phyloP scores from a whole-genome alignment of 371 early-diverging fungal species.

The Mortierella sp. region DNA sequence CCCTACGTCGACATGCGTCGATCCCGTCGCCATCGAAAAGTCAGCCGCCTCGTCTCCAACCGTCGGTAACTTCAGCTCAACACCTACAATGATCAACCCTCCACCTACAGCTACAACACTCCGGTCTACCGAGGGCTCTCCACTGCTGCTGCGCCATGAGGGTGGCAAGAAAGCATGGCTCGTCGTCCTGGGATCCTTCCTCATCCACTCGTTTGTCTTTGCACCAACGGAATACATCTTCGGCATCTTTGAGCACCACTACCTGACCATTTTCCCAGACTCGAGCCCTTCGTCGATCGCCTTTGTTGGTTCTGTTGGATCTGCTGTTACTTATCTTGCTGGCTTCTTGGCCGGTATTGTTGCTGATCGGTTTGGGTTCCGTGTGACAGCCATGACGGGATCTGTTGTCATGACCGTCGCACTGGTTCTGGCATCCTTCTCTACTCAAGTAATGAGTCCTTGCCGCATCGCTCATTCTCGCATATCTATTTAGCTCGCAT shows the following conservation, averaged over 20 bases:
- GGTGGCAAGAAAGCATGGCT: slow-evolving; percentile 47
- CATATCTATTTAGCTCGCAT: neutral
- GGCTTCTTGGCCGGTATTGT: slow-evolving; percentile 54
- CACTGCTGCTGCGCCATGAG: slow-evolving; percentile 13
- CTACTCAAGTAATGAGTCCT: slow-evolving; percentile 29
- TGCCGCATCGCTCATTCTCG: neutral
- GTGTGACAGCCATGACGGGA: slow-evolving; percentile 32
- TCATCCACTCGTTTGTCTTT: slow-evolving; percentile 51
- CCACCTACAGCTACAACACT: neutral
- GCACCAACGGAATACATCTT: slow-evolving; percentile 54
- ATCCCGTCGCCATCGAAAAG: neutral
- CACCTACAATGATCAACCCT: neutral
- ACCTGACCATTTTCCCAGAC: slow-evolving; percentile 30
- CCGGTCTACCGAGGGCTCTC: neutral
- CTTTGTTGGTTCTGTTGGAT: slow-evolving; percentile 52
- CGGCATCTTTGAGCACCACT: slow-evolving; percentile 52
- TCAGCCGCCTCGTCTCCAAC: neutral
- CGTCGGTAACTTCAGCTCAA: neutral
- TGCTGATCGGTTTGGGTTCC: slow-evolving; percentile 54
- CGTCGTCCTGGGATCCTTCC: slow-evolving; percentile 44
- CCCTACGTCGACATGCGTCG: neutral
- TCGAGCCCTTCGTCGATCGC: slow-evolving; percentile 47
- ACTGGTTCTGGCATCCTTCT: slow-evolving; percentile 42
- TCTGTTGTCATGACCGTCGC: slow-evolving; percentile 42
- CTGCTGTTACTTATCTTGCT: slow-evolving; percentile 46